Percentiles rank a stretch among this genome's conserved stretches.
phyloP scores from a whole-genome alignment of 768 basidiomycete species.

The Kockovaella imperatae region DNA sequence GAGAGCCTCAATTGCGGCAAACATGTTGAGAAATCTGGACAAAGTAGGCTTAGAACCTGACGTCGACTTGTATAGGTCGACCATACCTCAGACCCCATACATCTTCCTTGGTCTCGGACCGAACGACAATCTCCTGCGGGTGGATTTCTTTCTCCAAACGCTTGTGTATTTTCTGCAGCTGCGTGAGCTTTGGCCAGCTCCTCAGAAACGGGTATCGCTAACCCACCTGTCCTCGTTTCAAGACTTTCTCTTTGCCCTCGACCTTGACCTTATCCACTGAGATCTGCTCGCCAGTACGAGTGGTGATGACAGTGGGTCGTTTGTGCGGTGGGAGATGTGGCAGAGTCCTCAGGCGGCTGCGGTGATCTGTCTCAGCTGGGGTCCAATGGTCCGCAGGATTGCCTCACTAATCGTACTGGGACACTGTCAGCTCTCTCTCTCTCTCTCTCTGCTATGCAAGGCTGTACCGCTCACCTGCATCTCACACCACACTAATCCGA shows the following conservation, averaged over 20 bases:
- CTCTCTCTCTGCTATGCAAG: background rate
- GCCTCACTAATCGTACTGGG: constrained; percentile 42
- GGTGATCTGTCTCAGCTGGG: too few relatives aligned
- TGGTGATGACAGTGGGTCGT: constrained; percentile 38
- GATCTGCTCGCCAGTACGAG: constrained; percentile 39
- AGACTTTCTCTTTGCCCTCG: constrained; percentile 40
- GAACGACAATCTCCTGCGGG: constrained; percentile 54
- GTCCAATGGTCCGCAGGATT: too few relatives aligned
- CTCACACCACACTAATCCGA: constrained; percentile 46
- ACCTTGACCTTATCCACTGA: constrained; percentile 39
- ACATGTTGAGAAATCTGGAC: constrained; percentile 63
- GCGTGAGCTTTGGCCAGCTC: background rate
- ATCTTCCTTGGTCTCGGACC: constrained; percentile 56
- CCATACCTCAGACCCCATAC: constrained; percentile 65
- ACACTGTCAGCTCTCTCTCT: background rate
- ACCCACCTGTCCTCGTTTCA: constrained; percentile 41
- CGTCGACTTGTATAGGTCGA: background rate
- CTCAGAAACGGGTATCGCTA: background rate
- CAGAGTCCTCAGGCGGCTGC: constrained; percentile 39
- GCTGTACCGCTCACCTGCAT: constrained; percentile 34
- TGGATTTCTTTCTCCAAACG: constrained; percentile 65
- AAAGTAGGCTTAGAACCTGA: background rate
- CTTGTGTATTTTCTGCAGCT: constrained; percentile 62
- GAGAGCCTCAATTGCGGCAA: constrained; percentile 58
- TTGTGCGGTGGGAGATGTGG: constrained; percentile 34